Evolutionary conservation across 31 red algal species (phyloP).

Genomic region (Odonthalia washingtoniensis): DNA sequence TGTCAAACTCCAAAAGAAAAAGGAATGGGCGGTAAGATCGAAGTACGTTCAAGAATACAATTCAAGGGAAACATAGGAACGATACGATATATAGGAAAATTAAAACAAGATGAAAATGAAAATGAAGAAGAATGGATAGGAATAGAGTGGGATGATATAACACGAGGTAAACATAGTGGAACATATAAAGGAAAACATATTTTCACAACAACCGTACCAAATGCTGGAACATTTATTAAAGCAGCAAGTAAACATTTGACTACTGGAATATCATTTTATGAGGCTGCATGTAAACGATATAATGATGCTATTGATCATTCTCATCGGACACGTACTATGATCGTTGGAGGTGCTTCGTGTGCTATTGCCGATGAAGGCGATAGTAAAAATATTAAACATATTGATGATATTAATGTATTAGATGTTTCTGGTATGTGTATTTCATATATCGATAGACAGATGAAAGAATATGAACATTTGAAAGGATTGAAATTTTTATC

Average conservation of each 20-base stretch:
- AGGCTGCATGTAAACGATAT: conserved; percentile 46
- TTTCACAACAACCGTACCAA: not conserved
- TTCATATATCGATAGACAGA: not conserved
- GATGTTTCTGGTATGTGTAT: conserved; percentile 32
- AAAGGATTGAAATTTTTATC: not conserved
- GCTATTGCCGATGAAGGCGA: conserved; percentile 14
- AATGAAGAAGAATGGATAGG: conserved; percentile 58
- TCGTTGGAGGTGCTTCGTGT: conserved; percentile 48
- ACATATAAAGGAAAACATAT: conserved; percentile 26
- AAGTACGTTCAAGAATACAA: too few species aligned
- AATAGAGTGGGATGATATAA: conserved; percentile 67
- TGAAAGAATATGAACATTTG: not conserved
- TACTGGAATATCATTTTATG: conserved; percentile 19
- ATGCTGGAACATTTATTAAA: conserved; percentile 53
- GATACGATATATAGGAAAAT: conserved; percentile 41
- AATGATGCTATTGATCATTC: conserved; percentile 29
- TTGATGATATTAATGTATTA: conserved; percentile 27
- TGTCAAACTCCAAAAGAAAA: too few species aligned
- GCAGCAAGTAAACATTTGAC: conserved; percentile 21
- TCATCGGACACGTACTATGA: not conserved
- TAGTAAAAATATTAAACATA: not conserved
- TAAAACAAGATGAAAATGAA: conserved; percentile 19
- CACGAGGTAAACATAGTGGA: conserved; percentile 75
- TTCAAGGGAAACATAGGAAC: conserved; percentile 40
- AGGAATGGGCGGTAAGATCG: too few species aligned